Evolutionary conservation across 2,329 filamentous ascomycete species (phyloP).

Genomic region (Xylariaceae sp.): DNA sequence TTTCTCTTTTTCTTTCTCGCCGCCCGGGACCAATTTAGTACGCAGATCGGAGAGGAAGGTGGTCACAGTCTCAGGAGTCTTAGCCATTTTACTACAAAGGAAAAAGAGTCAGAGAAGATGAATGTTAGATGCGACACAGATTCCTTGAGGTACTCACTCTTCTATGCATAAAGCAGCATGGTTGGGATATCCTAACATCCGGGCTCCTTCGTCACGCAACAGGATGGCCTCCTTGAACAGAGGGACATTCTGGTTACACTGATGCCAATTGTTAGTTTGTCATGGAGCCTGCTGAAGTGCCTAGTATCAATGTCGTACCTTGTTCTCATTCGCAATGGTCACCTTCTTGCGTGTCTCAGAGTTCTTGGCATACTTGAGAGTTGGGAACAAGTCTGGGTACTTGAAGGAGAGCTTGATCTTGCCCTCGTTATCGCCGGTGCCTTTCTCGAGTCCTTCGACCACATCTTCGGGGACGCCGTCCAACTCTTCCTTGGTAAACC

Average conservation of each 20-base stretch:
- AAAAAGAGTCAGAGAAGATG: too few species aligned
- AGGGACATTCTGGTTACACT: conserved; percentile 65
- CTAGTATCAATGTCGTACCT: conserved; percentile 39
- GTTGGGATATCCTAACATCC: conserved; percentile 71
- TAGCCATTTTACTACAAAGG: conserved; percentile 90
- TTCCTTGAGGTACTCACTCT: too few species aligned
- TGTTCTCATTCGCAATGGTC: conserved; percentile 75
- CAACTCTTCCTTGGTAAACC: conserved; percentile 71
- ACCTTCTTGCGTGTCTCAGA: conserved; percentile 65
- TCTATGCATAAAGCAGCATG: conserved; percentile 74
- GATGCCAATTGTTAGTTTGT: conserved; percentile 12
- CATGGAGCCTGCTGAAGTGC: not conserved
- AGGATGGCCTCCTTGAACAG: conserved; percentile 72
- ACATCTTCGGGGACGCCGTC: conserved; percentile 72
- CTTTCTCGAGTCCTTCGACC: conserved; percentile 63
- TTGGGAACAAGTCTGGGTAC: conserved; percentile 76
- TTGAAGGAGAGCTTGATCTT: conserved; percentile 76
- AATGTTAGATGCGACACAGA: too few species aligned
- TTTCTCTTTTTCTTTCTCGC: conserved; percentile 64
- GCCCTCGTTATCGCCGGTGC: conserved; percentile 66
- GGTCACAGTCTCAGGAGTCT: conserved; percentile 67
- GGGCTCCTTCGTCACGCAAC: conserved; percentile 73
- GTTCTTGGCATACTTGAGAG: conserved; percentile 71
- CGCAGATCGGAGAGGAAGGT: conserved; percentile 70
- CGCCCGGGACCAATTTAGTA: conserved; percentile 62